Evolutionary conservation across 2,329 filamentous ascomycete genomes (phyloP), one percentile per base, ranked within the genome.

Genomic region (Exophiala sp.): DNA sequence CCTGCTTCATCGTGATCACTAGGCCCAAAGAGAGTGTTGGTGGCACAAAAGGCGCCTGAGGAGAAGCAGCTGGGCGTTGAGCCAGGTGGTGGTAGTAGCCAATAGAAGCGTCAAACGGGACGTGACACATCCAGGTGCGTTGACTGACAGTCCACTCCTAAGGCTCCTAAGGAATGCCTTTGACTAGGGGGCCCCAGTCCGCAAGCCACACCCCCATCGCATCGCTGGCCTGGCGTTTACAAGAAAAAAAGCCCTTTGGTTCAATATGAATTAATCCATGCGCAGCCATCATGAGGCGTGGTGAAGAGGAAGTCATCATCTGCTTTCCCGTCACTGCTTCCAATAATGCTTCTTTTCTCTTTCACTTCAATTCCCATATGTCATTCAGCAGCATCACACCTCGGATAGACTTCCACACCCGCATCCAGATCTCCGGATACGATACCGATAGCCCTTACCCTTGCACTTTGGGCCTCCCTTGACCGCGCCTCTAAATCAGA

Each of bases 1-100:
- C 53, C 52, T 29, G 49, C 52, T 55, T 55, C 49, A 49, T 53
- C 52, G 52, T 55, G 52, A 59, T 59, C 56, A 59, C 56, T 59
- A 59, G 42, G 52, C 56, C 52, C 24, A 33, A 55, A 53, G 35
- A 14, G 39, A 40, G 35, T 24, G 21, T 32, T 40, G 46, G 56
- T 59, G 56, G 56, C 38, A 59, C 52, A 51, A 50, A 50, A 43
- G 52, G 52, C 52, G 46, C 52, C 44, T 58, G 38, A 51, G 34
- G 52, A 43, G 21, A 51, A 47, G 46, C 45, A 52, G 49, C 49
- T 52, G 49, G 54, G 55, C 55, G 50, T 36, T 16, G 41, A 47
- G 42, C 47, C 55, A 52, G 52, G 47, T 41, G 36, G 55, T 46
- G 50, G 55, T 43, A 33, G 41, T 18, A 24, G 35, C 55, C 55